A percentile compares a stretch with the other conserved stretches of the same genome.
Evolutionary conservation across 1,284 basidiomycete species (phyloP).

Genomic region (Sphaerobolus stellatus): DNA sequence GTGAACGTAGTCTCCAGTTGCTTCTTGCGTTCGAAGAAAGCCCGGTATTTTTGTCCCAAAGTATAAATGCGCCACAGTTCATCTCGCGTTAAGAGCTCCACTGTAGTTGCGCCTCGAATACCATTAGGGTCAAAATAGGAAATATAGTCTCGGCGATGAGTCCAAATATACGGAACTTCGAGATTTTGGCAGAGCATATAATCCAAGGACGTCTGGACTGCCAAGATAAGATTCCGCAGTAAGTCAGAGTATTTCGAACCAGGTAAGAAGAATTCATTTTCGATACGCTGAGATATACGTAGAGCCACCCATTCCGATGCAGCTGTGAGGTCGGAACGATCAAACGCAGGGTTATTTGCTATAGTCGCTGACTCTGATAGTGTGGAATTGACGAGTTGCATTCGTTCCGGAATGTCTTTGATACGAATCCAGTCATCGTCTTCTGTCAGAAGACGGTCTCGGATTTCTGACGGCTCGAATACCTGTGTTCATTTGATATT

Average conservation of each 20-base stretch:
- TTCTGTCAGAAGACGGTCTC: constrained; percentile 86
- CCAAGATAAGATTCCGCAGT: constrained; percentile 70
- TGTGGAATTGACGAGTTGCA: constrained; percentile 86
- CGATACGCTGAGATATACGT: constrained; percentile 79
- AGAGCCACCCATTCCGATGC: constrained; percentile 90
- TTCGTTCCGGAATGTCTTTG: constrained; percentile 92
- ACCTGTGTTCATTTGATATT: constrained; percentile 55
- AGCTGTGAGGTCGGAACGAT: constrained; percentile 62
- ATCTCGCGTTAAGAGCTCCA: constrained; percentile 71
- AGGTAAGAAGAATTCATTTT: constrained; percentile 69
- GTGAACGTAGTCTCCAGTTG: constrained; percentile 65
- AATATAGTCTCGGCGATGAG: constrained; percentile 90
- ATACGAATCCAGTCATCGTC: constrained; percentile 92
- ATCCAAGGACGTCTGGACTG: constrained; percentile 78
- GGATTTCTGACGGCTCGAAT: constrained; percentile 97
- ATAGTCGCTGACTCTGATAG: constrained; percentile 68
- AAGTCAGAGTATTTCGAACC: constrained; percentile 60
- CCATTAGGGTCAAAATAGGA: constrained; percentile 70
- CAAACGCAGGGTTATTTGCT: constrained; percentile 47
- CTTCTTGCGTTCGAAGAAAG: constrained; percentile 72
- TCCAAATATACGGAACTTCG: constrained; percentile 95
- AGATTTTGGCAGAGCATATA: constrained; percentile 86
- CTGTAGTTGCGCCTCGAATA: constrained; percentile 39
- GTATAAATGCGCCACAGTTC: constrained; percentile 89
- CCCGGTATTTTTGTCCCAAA: constrained; percentile 85